Percentiles rank a stretch among this genome's conserved stretches.
phyloP scores from a whole-genome alignment of 345 rosid species.

The Litchi chinensis region DNA sequence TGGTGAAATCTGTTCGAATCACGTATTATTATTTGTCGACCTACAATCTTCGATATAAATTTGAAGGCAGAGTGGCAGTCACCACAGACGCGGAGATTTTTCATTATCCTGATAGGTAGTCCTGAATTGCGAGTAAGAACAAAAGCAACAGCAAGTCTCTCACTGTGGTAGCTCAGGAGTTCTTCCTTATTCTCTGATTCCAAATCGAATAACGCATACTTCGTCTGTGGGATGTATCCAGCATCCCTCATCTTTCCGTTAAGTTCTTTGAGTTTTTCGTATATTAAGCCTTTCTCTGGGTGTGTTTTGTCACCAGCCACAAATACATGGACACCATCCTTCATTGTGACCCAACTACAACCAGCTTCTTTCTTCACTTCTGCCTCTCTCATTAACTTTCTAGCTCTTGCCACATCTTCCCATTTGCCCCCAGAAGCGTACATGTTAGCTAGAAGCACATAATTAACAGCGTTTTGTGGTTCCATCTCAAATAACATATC shows the following conservation, averaged over 20 bases:
- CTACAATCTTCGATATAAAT: constrained; percentile 71
- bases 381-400: constrained; percentile 74
- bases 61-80: constrained; percentile 86
- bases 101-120: constrained; percentile 87
- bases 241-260: constrained; percentile 69
- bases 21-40: constrained; percentile 62
- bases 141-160: constrained; percentile 85
- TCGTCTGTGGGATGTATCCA: constrained; percentile 79
- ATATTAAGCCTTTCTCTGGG: constrained; percentile 60
- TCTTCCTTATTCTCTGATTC: constrained; percentile 89
- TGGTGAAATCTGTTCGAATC: constrained; percentile 95
- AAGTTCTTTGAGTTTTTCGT: constrained; percentile 76
- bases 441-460: constrained; percentile 91
- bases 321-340: constrained; percentile 84
- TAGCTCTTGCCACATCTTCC: constrained; percentile 73
- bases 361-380: constrained; percentile 90
- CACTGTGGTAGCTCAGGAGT: constrained; percentile 79
- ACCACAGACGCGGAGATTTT: constrained; percentile 85
- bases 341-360: constrained; percentile 95
- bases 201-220: constrained; percentile 73
- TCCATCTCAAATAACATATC: constrained; percentile 73
- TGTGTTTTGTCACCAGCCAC: constrained; percentile 81
- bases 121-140: constrained; percentile 60
- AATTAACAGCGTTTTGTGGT: constrained; percentile 83
- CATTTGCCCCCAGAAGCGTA: constrained; percentile 81